Percentiles rank a stretch among this genome's conserved stretches.
Evolutionary conservation across 768 basidiomycete genomes (phyloP).

Genomic region (Cubamyces sp.): DNA sequence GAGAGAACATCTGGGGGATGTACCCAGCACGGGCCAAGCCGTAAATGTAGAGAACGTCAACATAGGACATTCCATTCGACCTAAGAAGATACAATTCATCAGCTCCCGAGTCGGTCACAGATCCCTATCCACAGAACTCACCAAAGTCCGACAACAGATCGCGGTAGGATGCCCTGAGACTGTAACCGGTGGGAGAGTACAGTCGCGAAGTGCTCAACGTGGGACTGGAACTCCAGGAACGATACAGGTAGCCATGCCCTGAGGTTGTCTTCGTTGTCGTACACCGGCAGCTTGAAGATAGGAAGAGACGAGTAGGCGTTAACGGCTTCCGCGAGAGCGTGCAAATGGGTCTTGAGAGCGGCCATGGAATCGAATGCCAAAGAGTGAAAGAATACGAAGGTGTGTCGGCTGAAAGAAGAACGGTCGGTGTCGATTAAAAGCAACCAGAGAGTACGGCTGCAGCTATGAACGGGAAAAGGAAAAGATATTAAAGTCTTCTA

Average conservation of each 20-base stretch:
- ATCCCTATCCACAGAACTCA: slow-evolving; percentile 41
- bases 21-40: slow-evolving; percentile 63
- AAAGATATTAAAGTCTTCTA: slow-evolving; percentile 19
- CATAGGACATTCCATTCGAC: slow-evolving; percentile 69
- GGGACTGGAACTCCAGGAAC: slow-evolving; percentile 59
- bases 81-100: slow-evolving; percentile 37
- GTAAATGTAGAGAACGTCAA: slow-evolving; percentile 70
- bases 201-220: slow-evolving; percentile 63
- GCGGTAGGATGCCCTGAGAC: slow-evolving; percentile 45
- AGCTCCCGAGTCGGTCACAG: too few relatives aligned
- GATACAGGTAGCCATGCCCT: slow-evolving; percentile 62
- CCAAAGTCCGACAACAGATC: slow-evolving; percentile 72
- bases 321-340: slow-evolving; percentile 57
- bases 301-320: slow-evolving; percentile 48
- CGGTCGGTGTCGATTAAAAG: slow-evolving; percentile 8
- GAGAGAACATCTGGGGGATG: slow-evolving; percentile 73
- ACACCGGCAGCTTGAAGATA: slow-evolving; percentile 57
- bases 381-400: background rate
- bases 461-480: background rate
- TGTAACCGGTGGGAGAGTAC: slow-evolving; percentile 56
- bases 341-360: slow-evolving; percentile 52
- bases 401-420: background rate
- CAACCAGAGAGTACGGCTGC: slow-evolving; percentile 1
- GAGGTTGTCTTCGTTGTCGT: slow-evolving; percentile 40
- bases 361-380: slow-evolving; percentile 4